Evolutionary conservation across 108 stramenopile species (phyloP).

Genomic region (Epithemia pelagica): DNA sequence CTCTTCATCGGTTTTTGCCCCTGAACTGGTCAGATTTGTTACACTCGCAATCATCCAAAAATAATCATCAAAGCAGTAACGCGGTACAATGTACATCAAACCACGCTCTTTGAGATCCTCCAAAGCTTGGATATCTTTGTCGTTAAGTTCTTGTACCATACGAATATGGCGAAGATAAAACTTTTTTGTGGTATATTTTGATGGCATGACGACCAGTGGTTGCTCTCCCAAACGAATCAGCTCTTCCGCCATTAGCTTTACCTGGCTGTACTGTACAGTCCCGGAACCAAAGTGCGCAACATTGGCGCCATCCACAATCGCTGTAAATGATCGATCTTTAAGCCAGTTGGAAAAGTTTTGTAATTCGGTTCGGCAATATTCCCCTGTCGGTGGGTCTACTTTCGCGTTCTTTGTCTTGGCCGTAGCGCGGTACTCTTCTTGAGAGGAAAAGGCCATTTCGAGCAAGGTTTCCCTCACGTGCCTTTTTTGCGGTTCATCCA

Average conservation of each 20-base stretch:
- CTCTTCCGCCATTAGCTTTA: conserved; percentile 59
- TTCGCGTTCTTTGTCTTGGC: conserved; percentile 9
- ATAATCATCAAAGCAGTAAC: conserved; percentile 67
- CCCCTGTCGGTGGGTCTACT: not conserved
- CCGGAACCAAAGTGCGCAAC: conserved; percentile 72
- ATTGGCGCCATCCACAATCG: conserved; percentile 79
- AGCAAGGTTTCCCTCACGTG: conserved; percentile 50
- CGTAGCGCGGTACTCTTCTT: conserved; percentile 22
- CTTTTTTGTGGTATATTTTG: conserved; percentile 57
- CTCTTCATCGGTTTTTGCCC: conserved; percentile 22
- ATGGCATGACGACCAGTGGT: conserved; percentile 70
- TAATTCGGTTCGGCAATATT: conserved; percentile 29
- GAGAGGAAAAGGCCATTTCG: conserved; percentile 27
- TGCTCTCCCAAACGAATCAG: conserved; percentile 67
- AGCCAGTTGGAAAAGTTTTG: conserved; percentile 65
- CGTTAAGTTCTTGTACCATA: conserved; percentile 27
- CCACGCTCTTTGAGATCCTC: conserved; percentile 32
- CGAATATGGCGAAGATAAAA: conserved; percentile 32
- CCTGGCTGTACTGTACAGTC: conserved; percentile 54
- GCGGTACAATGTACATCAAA: conserved; percentile 50
- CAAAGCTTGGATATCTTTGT: conserved; percentile 29
- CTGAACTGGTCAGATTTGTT: no score
- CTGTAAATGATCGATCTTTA: conserved; percentile 62
- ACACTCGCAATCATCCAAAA: conserved; percentile 86
- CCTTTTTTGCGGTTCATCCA: conserved; percentile 50